These are phyloP conservation scores for Penicillium canescens DNA, from an alignment of 495 filamentous ascomycete species.

Conservation along the genomic window DNA sequence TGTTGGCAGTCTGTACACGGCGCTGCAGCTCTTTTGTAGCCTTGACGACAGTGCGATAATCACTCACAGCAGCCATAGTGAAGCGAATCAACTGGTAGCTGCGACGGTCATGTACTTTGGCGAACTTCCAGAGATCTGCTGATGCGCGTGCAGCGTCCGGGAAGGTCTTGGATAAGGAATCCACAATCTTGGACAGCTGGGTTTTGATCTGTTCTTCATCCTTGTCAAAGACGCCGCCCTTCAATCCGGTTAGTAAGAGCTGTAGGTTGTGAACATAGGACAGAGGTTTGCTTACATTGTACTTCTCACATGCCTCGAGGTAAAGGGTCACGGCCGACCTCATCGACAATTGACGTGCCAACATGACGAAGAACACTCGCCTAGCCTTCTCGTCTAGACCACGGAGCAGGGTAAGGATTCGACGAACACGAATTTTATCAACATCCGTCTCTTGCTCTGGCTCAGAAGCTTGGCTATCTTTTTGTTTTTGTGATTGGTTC, in stretches of 20 bases:
- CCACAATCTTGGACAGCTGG: constrained; percentile 64
- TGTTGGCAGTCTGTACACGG: constrained; percentile 67
- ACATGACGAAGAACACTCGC: constrained; percentile 86
- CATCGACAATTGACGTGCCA: constrained; percentile 69
- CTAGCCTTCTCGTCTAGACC: constrained; percentile 77
- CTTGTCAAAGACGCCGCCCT: constrained; percentile 70
- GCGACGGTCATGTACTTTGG: constrained; percentile 86
- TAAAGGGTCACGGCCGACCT: constrained; percentile 69
- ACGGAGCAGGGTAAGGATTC: constrained; percentile 77
- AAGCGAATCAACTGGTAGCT: constrained; percentile 87
- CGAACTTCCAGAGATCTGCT: constrained; percentile 83
- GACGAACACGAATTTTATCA: constrained; percentile 82
- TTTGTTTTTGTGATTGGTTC: constrained; percentile 60
- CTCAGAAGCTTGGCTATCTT: constrained; percentile 48
- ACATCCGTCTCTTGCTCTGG: constrained; percentile 60
- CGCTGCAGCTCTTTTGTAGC: constrained; percentile 88
- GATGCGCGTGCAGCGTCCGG: constrained; percentile 68
- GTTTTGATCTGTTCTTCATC: constrained; percentile 66
- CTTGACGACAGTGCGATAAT: constrained; percentile 86
- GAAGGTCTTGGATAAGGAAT: constrained; percentile 69
- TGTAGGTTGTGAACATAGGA: no score
- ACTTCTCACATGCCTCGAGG: constrained; percentile 78
- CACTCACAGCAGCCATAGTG: constrained; percentile 80
- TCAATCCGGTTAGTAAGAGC: no score
- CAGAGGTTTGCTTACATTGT: constrained; percentile 51